phyloP scores from a whole-genome alignment of 164 flowering plant genomes.

The Magnolia sinica region DNA sequence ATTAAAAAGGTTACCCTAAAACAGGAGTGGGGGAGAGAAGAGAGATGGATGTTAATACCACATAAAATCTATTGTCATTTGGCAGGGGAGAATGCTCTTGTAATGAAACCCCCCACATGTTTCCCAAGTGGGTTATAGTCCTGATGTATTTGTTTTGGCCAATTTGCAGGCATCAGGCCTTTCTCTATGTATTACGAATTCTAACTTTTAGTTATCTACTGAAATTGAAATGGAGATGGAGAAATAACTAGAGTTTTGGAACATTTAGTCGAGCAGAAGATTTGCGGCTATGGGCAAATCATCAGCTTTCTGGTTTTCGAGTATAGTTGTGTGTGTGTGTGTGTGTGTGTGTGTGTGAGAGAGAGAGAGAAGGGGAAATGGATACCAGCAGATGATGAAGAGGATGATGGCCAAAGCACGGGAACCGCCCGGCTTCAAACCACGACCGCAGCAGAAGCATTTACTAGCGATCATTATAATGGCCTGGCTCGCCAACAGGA shows the following conservation, averaged over 20 bases:
- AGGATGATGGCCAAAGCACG: conserved; percentile 81
- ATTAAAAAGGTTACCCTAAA: conserved; percentile 67
- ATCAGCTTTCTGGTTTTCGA: too few relatives aligned
- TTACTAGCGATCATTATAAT: conserved; percentile 64
- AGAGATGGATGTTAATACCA: not conserved
- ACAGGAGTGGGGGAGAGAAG: not conserved
- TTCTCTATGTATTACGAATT: too few relatives aligned
- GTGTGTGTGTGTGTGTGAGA: not conserved
- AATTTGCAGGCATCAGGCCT: too few relatives aligned
- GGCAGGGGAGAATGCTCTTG: too few relatives aligned
- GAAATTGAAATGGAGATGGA: too few relatives aligned
- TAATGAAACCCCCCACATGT: too few relatives aligned
- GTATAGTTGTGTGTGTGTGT: not conserved
- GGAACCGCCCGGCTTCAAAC: conserved; percentile 75
- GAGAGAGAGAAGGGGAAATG: not conserved
- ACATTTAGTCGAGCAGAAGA: not conserved
- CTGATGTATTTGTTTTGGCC: too few relatives aligned
- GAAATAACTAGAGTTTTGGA: too few relatives aligned
- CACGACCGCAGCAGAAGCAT: conserved; percentile 92
- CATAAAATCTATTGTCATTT: too few relatives aligned
- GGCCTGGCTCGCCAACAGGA: conserved; percentile 62
- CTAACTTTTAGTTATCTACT: too few relatives aligned
- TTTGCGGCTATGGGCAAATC: too few relatives aligned
- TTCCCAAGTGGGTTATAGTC: too few relatives aligned
- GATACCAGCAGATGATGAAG: conserved; percentile 80